Conservation (phyloP, 768 basidiomycete species). For the Auriculariales sp. region DNA sequence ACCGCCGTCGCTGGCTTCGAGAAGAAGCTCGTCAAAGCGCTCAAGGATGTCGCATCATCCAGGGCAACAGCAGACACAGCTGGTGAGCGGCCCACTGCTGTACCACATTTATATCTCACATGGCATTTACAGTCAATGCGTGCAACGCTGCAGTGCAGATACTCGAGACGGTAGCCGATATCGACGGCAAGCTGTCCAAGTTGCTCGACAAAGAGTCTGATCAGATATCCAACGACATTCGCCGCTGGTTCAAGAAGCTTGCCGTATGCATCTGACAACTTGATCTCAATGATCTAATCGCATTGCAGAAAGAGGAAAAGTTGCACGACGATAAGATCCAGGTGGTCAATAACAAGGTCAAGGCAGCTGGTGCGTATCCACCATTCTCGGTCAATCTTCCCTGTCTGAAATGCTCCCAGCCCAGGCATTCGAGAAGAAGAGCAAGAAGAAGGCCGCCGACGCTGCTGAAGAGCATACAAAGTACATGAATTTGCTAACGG, state of each 20-base stretch:
- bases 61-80: constrained; percentile 50
- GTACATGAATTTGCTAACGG: constrained; percentile 59
- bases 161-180: constrained; percentile 55
- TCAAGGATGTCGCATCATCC: constrained; percentile 46
- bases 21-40: constrained; percentile 60
- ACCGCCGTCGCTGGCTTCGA: constrained; percentile 45
- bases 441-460: constrained; percentile 56
- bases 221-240: constrained; percentile 46
- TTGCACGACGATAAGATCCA: constrained; percentile 57
- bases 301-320: constrained; percentile 64
- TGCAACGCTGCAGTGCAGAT: constrained; percentile 46
- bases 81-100: constrained; percentile 26
- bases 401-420: constrained; percentile 23
- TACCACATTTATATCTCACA: not conserved
- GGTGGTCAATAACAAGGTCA: constrained; percentile 55
- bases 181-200: constrained; percentile 64
- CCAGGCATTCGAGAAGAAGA: constrained; percentile 63
- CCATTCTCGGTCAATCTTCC: not conserved
- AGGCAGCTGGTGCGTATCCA: constrained; percentile 49
- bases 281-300: not conserved
- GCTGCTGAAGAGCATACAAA: constrained; percentile 60
- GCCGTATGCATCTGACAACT: constrained; percentile 31
- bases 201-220: constrained; percentile 62
- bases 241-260: constrained; percentile 80
- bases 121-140: constrained; percentile 40